Percentiles rank a stretch among this genome's conserved stretches.
These are phyloP conservation scores for Xylaria sp. DNA, from an alignment of 2,329 filamentous ascomycete species.

Conservation along the genomic window DNA sequence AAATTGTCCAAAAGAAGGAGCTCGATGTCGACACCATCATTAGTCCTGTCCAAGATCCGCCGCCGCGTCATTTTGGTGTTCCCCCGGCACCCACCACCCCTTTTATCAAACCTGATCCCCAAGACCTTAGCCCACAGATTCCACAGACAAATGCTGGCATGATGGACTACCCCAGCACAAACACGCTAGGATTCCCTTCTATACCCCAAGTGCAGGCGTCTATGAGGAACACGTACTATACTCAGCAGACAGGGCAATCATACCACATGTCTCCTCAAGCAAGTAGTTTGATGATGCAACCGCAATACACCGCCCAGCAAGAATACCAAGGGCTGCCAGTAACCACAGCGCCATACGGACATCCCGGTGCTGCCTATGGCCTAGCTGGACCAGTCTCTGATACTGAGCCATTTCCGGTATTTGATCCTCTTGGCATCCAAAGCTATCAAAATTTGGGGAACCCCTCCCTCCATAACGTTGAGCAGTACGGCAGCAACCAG, in stretches of 20 bases:
- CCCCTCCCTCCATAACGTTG: slow-evolving; percentile 46
- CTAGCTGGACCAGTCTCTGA: slow-evolving; percentile 47
- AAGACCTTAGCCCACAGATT: slow-evolving; percentile 40
- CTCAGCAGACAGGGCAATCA: slow-evolving; percentile 31
- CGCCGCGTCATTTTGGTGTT: slow-evolving; percentile 54
- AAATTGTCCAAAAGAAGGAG: slow-evolving; percentile 64
- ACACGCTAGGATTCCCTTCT: slow-evolving; percentile 36
- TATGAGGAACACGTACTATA: slow-evolving; percentile 43
- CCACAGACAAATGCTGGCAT: slow-evolving; percentile 38
- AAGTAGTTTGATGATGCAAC: slow-evolving; percentile 43
- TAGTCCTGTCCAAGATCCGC: slow-evolving; percentile 71
- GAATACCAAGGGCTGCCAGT: slow-evolving; percentile 50
- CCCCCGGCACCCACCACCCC: slow-evolving; percentile 47
- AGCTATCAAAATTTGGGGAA: slow-evolving; percentile 51
- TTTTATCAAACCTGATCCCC: slow-evolving; percentile 49
- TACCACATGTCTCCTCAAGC: slow-evolving; percentile 37
- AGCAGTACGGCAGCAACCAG: slow-evolving; percentile 53
- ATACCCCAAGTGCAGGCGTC: slow-evolving; percentile 33
- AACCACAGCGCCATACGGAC: slow-evolving; percentile 42
- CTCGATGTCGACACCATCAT: slow-evolving; percentile 72
- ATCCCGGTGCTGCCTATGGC: slow-evolving; percentile 46
- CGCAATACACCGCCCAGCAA: slow-evolving; percentile 41
- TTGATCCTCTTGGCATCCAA: slow-evolving; percentile 55
- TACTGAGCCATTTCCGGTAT: slow-evolving; percentile 53
- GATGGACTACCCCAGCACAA: slow-evolving; percentile 40